These are phyloP conservation scores for Metschnikowia shivogae DNA, from an alignment of 805 yeast genomes.

Conservation along the genomic window DNA sequence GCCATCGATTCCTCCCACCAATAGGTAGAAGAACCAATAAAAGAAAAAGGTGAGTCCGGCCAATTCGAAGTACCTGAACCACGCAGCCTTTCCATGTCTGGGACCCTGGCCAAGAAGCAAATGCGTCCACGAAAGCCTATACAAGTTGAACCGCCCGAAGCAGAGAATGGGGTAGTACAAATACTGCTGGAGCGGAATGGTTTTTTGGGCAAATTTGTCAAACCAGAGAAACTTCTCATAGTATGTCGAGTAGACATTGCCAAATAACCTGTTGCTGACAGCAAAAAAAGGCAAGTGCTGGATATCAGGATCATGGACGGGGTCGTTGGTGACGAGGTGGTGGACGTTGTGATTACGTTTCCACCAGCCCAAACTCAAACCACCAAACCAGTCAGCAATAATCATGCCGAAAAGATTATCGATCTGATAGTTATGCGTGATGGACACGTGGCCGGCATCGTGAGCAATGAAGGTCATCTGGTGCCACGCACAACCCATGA, in stretches of 20 bases:
- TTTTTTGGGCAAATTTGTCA: slow-evolving; percentile 56
- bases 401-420: slow-evolving; percentile 73
- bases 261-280: slow-evolving; percentile 67
- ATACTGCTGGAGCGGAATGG: slow-evolving; percentile 64
- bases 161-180: slow-evolving; percentile 73
- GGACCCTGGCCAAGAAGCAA: slow-evolving; percentile 77
- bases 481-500: slow-evolving; percentile 80
- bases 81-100: slow-evolving; percentile 73
- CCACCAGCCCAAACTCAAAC: slow-evolving; percentile 93
- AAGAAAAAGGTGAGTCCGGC: slow-evolving; percentile 64
- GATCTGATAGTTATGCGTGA: slow-evolving; percentile 72
- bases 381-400: slow-evolving; percentile 81
- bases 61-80: slow-evolving; percentile 78
- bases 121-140: slow-evolving; percentile 77
- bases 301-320: slow-evolving; percentile 91
- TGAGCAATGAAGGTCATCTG: slow-evolving; percentile 85
- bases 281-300: slow-evolving; percentile 92
- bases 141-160: slow-evolving; percentile 83
- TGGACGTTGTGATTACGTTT: slow-evolving; percentile 91
- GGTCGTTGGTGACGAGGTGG: slow-evolving; percentile 87
- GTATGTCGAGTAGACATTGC: slow-evolving; percentile 71
- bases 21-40: slow-evolving; percentile 76
- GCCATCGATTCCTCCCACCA: slow-evolving; percentile 52
- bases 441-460: slow-evolving; percentile 84
- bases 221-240: slow-evolving; percentile 65